Conservation (phyloP, 148 eudicot species). For the Rhododendron vialii region DNA sequence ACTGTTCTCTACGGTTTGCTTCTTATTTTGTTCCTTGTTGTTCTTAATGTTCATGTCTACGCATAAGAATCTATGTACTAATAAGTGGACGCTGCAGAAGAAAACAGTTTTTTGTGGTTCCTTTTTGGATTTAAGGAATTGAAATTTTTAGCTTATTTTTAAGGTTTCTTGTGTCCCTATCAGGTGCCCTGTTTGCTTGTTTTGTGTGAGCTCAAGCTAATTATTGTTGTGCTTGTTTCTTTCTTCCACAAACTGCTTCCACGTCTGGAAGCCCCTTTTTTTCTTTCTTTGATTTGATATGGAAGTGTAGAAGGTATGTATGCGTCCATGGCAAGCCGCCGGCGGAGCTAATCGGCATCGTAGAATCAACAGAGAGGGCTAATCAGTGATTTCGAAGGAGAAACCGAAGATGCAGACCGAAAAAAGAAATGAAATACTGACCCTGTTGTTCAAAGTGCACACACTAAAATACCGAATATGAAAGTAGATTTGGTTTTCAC, state of each 20-base stretch:
- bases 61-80: slow-evolving; percentile 28
- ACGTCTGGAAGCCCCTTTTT: background rate
- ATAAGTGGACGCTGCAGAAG: background rate
- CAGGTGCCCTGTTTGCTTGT: background rate
- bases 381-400: too few species aligned
- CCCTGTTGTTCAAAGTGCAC: too few species aligned
- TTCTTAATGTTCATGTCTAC: slow-evolving; percentile 63
- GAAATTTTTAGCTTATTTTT: background rate
- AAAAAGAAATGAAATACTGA: too few species aligned
- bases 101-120: background rate
- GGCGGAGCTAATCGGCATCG: background rate
- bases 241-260: background rate
- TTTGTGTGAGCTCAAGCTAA: background rate
- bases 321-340: background rate
- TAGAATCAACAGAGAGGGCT: background rate
- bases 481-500: background rate
- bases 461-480: background rate
- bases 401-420: too few species aligned
- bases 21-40: slow-evolving; percentile 60
- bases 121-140: background rate
- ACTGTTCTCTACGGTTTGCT: slow-evolving; percentile 65
- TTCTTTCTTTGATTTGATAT: background rate
- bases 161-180: background rate
- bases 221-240: background rate
- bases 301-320: background rate